phyloP scores from a whole-genome alignment of 1,139 yeast species.

The Geotrichum klebahnii region DNA sequence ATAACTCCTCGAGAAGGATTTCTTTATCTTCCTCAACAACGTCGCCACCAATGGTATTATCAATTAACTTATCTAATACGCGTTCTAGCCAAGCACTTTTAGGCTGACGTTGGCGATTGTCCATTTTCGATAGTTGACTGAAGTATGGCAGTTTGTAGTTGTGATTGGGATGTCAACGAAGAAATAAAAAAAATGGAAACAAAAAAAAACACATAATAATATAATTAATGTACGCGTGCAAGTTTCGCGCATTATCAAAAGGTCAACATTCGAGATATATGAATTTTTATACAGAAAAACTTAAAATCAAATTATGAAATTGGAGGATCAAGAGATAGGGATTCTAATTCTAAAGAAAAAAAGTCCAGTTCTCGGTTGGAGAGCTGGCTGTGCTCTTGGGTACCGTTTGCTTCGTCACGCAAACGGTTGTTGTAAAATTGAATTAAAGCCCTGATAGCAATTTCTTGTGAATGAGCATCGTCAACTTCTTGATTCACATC shows the following conservation, averaged over 20 bases:
- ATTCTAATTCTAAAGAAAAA: constrained; percentile 18
- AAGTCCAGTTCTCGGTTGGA: constrained; percentile 8
- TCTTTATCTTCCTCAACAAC: constrained; percentile 18
- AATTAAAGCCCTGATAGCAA: constrained; percentile 72
- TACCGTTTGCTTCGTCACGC: constrained; percentile 18
- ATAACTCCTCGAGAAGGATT: constrained; percentile 11
- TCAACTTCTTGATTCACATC: constrained; percentile 73
- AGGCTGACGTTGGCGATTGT: constrained; percentile 3
- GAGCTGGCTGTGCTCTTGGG: background rate
- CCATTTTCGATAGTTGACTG: constrained; percentile 1
- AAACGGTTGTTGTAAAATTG: constrained; percentile 69
- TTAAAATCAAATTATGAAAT: constrained; percentile 3
- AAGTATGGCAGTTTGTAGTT: background rate
- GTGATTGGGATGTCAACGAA: background rate
- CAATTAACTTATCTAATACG: constrained; percentile 17
- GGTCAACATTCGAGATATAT: background rate
- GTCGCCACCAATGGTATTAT: constrained; percentile 18
- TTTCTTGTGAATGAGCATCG: constrained; percentile 81
- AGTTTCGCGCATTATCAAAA: constrained; percentile 1
- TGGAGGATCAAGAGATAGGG: constrained; percentile 12
- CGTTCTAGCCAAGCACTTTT: constrained; percentile 15
- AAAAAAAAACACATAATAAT: background rate
- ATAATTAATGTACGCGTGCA: background rate
- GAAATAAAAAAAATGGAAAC: background rate
- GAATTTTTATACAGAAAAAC: background rate